Conservation (phyloP, 78 protist genomes). For the Carpediemonas membranifera region DNA sequence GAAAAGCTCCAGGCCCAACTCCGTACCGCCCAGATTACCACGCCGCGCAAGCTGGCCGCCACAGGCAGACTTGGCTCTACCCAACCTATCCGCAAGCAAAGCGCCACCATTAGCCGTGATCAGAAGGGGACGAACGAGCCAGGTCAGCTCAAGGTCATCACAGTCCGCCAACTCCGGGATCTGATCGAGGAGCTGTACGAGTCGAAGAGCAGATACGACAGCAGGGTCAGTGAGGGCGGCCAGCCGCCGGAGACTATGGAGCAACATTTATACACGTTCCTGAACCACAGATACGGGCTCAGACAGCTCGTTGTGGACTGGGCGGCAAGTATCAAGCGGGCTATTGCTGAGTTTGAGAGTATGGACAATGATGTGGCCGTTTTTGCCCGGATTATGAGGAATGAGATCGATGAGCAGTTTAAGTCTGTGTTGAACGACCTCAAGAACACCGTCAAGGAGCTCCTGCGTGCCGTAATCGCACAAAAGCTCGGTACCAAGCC, state of each 20-base stretch:
- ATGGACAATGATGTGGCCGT: constrained; percentile 33
- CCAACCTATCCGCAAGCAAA: too few species aligned
- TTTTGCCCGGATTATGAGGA: constrained; percentile 18
- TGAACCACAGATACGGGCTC: constrained; percentile 24
- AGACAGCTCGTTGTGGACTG: constrained; percentile 8
- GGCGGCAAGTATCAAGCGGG: constrained; percentile 14
- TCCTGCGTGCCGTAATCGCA: constrained; percentile 19
- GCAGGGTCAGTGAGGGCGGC: background rate
- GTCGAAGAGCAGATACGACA: constrained; percentile 27
- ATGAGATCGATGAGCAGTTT: constrained; percentile 37
- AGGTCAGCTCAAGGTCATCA: background rate
- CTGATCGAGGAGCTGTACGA: constrained; percentile 33
- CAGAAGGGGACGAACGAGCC: background rate
- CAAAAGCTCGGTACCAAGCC: too few species aligned
- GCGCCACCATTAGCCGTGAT: too few species aligned
- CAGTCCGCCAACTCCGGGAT: background rate
- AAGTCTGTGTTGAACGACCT: constrained; percentile 18
- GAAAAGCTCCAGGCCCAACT: constrained; percentile 16
- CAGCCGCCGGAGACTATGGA: constrained; percentile 40
- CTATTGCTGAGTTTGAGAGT: background rate
- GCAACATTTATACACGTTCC: constrained; percentile 29
- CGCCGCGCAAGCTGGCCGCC: too few species aligned
- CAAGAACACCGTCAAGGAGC: constrained; percentile 29
- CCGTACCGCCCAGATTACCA: too few species aligned
- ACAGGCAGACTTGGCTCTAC: too few species aligned